These are phyloP conservation scores for Sherardia arvensis DNA, from an alignment of 257 asterid genomes.

Conservation along the genomic window DNA sequence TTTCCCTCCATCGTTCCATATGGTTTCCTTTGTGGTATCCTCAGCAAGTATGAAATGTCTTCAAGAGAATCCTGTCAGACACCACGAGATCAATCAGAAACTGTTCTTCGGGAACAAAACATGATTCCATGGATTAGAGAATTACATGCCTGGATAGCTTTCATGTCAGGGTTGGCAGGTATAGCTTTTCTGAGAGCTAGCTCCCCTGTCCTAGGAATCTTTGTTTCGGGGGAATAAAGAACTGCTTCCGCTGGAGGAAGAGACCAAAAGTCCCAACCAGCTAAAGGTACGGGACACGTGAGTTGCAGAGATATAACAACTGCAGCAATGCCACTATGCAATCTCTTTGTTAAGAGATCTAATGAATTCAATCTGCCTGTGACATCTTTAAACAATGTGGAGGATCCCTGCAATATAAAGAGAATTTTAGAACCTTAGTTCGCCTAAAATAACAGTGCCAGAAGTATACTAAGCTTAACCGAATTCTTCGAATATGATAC, in stretches of 20 bases:
- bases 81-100: not conserved
- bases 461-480: not conserved
- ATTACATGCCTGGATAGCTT: slow-evolving; percentile 66
- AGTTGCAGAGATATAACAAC: slow-evolving; percentile 50
- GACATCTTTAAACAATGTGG: slow-evolving; percentile 16
- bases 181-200: slow-evolving; percentile 94
- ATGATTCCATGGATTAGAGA: not conserved
- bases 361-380: slow-evolving; percentile 19
- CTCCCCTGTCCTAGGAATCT: slow-evolving; percentile 94
- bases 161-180: slow-evolving; percentile 93
- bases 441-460: not conserved
- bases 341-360: slow-evolving; percentile 35
- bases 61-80: slow-evolving; percentile 69
- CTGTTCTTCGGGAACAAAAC: not conserved
- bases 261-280: slow-evolving; percentile 29
- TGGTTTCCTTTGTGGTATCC: slow-evolving; percentile 97
- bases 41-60: slow-evolving; percentile 88
- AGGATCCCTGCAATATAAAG: slow-evolving; percentile 44
- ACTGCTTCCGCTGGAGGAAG: slow-evolving; percentile 79
- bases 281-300: slow-evolving; percentile 52
- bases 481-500: not conserved
- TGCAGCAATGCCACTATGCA: slow-evolving; percentile 42
- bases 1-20: slow-evolving; percentile 97
- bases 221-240: slow-evolving; percentile 92
- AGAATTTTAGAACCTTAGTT: slow-evolving; percentile 14